These are phyloP conservation scores for Melaleuca alternifolia DNA, from an alignment of 345 rosid genomes.

Conservation along the genomic window DNA sequence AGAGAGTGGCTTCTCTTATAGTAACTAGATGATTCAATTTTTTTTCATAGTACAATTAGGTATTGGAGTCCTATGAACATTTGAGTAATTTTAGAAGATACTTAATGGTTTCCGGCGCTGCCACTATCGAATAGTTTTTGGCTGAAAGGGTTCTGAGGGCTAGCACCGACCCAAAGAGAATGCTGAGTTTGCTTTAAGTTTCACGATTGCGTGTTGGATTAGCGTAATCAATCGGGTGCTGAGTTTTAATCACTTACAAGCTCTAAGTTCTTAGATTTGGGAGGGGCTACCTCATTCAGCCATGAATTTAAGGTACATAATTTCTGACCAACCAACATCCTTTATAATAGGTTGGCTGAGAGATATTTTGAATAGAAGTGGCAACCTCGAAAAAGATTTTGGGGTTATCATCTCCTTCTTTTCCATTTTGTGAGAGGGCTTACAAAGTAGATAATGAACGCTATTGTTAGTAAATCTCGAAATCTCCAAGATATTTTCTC, in stretches of 20 bases:
- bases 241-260: neutral
- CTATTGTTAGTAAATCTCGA: neutral
- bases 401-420: neutral
- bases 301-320: too few relatives aligned
- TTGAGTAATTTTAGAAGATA: neutral
- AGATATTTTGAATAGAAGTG: neutral
- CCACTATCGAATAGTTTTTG: neutral
- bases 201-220: neutral
- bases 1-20: neutral
- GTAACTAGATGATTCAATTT: neutral
- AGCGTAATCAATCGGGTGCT: neutral
- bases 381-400: neutral
- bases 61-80: neutral
- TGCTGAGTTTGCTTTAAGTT: neutral
- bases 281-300: neutral
- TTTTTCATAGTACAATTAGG: neutral
- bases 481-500: neutral
- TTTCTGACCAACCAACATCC: neutral
- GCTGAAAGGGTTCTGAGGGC: neutral
- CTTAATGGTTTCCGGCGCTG: neutral
- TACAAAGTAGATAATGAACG: too few relatives aligned
- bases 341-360: neutral
- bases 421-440: neutral
- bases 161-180: neutral
- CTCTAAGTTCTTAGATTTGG: neutral